Evolutionary conservation across 148 eudicot species (phyloP).

Genomic region (Linanthus parryae): DNA sequence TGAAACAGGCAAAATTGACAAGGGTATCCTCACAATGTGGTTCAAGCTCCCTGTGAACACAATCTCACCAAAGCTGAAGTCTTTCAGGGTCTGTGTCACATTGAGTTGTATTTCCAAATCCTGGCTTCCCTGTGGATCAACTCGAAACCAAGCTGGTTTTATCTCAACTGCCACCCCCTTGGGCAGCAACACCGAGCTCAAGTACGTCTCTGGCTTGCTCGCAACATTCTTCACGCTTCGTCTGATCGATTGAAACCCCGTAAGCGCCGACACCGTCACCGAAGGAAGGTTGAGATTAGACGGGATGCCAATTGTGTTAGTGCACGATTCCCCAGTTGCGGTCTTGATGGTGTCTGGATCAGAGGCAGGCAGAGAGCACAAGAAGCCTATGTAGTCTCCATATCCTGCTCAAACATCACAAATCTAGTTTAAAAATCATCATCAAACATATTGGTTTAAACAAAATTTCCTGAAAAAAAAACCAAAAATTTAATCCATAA

Average conservation of each 20-base stretch:
- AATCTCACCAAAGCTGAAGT: conserved; percentile 72
- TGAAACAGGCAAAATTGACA: conserved; percentile 57
- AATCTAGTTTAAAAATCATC: too few relatives aligned
- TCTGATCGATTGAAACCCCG: conserved; percentile 27
- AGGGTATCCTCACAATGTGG: conserved; percentile 69
- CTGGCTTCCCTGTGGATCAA: conserved; percentile 45
- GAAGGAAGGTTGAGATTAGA: conserved; percentile 91
- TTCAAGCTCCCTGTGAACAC: conserved; percentile 72
- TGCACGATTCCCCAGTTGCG: conserved; percentile 78
- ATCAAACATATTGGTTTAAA: too few relatives aligned
- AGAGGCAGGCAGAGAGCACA: conserved; percentile 70
- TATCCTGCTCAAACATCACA: conserved; percentile 57
- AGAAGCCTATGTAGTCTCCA: conserved; percentile 73
- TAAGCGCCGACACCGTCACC: conserved; percentile 51
- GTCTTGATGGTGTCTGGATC: conserved; percentile 42
- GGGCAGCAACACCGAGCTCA: conserved; percentile 50
- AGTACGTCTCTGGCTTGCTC: conserved; percentile 57
- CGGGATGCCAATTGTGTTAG: conserved; percentile 40
- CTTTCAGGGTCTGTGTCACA: conserved; percentile 38
- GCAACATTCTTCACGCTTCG: conserved; percentile 52
- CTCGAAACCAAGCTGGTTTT: conserved; percentile 60
- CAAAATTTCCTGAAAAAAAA: too few relatives aligned
- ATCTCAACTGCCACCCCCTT: conserved; percentile 46
- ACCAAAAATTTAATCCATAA: too few relatives aligned
- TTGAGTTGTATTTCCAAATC: conserved; percentile 47